phyloP scores from a whole-genome alignment of 306 rosid species.

The Oxytropis ochrocephala region DNA sequence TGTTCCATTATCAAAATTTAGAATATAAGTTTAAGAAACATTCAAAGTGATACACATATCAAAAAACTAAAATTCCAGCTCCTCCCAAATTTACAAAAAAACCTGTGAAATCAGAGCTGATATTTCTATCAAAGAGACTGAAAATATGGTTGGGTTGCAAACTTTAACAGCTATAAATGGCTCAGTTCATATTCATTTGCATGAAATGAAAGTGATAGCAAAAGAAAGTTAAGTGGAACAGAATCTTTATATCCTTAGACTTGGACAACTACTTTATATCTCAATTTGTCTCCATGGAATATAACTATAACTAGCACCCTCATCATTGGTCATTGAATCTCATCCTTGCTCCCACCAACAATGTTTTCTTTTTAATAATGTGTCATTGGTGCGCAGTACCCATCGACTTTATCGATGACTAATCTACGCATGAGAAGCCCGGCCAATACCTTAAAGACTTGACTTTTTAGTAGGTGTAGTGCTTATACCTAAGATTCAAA shows the following conservation, averaged over 20 bases:
- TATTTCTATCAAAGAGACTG: no score
- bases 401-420: no score
- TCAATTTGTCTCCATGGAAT: neutral
- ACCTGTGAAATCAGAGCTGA: no score
- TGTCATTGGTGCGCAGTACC: neutral
- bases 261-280: neutral
- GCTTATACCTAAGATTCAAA: no score
- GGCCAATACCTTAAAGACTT: no score
- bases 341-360: neutral
- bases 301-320: neutral
- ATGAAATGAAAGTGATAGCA: slow-evolving; percentile 6
- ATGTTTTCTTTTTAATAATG: neutral
- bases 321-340: neutral
- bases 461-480: no score
- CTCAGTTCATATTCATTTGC: neutral
- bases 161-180: neutral
- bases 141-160: neutral
- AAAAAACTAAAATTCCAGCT: no score
- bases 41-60: no score
- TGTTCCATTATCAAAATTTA: no score
- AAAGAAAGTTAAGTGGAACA: slow-evolving; percentile 1
- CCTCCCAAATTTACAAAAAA: no score
- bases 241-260: slow-evolving; percentile 3
- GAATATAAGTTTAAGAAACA: no score
- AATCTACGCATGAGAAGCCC: no score